These are phyloP conservation scores for Rhododendron mucronatum DNA, from an alignment of 148 eudicot genomes.

Conservation along the genomic window DNA sequence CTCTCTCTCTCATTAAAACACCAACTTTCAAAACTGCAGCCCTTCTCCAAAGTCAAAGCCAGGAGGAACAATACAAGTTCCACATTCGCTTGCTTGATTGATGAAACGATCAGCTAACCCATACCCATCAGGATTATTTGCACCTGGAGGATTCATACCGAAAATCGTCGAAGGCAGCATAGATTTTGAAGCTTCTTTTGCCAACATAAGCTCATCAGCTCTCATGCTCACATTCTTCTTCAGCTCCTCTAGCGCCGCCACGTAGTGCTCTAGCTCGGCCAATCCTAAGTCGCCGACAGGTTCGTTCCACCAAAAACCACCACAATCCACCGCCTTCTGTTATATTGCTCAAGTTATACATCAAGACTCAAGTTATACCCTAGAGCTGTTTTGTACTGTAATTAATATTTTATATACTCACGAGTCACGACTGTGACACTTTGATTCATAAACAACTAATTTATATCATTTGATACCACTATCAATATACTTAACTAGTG, in stretches of 20 bases:
- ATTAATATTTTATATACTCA: too few relatives aligned
- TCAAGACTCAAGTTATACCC: not conserved
- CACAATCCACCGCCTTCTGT: not conserved
- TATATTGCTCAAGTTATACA: not conserved
- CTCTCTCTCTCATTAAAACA: not conserved
- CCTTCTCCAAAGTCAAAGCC: not conserved
- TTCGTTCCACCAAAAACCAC: slow-evolving; percentile 15
- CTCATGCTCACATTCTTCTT: slow-evolving; percentile 10
- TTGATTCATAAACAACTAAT: too few relatives aligned
- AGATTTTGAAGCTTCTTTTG: slow-evolving; percentile 3
- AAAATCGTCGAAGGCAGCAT: not conserved
- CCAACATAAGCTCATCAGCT: slow-evolving; percentile 9
- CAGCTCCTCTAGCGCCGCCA: slow-evolving; percentile 16
- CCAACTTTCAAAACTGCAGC: slow-evolving; percentile 17
- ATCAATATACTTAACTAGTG: too few relatives aligned
- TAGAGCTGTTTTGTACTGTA: too few relatives aligned
- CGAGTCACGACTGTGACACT: too few relatives aligned
- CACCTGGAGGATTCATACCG: not conserved
- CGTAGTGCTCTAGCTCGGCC: slow-evolving; percentile 11
- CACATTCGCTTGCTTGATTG: not conserved
- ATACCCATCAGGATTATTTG: not conserved
- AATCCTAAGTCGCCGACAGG: not conserved
- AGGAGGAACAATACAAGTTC: not conserved
- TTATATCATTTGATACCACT: too few relatives aligned
- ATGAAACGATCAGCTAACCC: not conserved